Evolutionary conservation across 345 rosid species (phyloP).

Genomic region (Lenwebbia sp.): DNA sequence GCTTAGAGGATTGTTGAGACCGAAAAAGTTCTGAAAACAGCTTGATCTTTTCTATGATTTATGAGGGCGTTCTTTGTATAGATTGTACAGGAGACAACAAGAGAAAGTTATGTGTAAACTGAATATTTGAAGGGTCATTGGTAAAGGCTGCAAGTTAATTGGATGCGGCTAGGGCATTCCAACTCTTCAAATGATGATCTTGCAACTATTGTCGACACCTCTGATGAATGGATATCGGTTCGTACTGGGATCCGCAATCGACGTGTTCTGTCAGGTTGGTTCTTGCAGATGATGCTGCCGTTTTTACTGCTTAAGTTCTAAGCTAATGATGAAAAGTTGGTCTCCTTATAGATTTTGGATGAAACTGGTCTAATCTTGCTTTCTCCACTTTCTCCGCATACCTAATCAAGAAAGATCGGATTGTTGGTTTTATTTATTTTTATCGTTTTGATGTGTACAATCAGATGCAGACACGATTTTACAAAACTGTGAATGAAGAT

Average conservation of each 20-base stretch:
- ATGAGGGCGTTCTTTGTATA: background rate
- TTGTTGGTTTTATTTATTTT: background rate
- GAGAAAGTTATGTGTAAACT: background rate
- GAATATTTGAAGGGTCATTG: constrained; percentile 29
- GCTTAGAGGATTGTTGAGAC: background rate
- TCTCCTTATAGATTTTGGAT: background rate
- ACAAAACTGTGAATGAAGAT: background rate
- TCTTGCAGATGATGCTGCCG: background rate
- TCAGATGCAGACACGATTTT: background rate
- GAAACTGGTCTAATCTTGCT: background rate
- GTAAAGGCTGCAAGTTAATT: constrained; percentile 82
- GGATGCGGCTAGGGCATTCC: constrained; percentile 93
- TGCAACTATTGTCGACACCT: constrained; percentile 71
- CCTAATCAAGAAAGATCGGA: background rate
- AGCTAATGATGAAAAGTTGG: background rate
- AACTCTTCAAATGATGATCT: constrained; percentile 78
- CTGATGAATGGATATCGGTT: constrained; percentile 83
- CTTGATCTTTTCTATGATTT: background rate
- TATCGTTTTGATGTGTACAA: background rate
- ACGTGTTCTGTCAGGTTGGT: constrained; percentile 60
- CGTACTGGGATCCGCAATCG: constrained; percentile 89
- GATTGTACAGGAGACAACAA: background rate
- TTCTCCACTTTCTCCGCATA: background rate
- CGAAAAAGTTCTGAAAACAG: background rate
- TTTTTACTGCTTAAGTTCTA: background rate